phyloP scores from a whole-genome alignment of 2,329 filamentous ascomycete genomes.

The Arachnopeziza araneosa region DNA sequence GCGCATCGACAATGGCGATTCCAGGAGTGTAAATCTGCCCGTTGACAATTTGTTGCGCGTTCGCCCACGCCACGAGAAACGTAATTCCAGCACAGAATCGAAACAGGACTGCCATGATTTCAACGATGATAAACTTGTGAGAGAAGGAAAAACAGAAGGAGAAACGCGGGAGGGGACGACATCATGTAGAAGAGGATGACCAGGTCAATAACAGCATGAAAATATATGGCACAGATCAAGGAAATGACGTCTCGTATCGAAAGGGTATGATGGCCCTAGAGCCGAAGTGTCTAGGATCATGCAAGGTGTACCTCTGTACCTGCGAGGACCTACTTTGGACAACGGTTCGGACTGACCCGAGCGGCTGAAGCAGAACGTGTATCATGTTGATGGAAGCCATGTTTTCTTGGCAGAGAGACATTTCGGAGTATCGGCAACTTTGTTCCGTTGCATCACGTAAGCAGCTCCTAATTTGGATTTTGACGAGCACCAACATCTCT shows the following conservation, averaged over 20 bases:
- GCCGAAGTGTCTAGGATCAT: slow-evolving; percentile 5
- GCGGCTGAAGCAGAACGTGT: slow-evolving; percentile 10
- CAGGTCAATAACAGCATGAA: slow-evolving; percentile 16
- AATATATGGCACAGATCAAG: slow-evolving; percentile 9
- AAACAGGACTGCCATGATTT: slow-evolving; percentile 12
- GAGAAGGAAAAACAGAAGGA: slow-evolving; percentile 9
- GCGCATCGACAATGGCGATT: slow-evolving; percentile 60
- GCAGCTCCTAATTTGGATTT: background rate
- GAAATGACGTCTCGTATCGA: slow-evolving; percentile 12
- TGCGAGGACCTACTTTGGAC: background rate
- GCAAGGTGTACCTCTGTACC: background rate
- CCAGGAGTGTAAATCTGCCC: slow-evolving; percentile 67
- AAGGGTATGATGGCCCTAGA: slow-evolving; percentile 9
- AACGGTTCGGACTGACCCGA: background rate
- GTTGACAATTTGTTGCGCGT: slow-evolving; percentile 50
- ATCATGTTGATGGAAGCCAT: slow-evolving; percentile 15
- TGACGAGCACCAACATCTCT: background rate
- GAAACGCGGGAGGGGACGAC: background rate
- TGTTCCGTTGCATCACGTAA: background rate
- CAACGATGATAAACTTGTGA: slow-evolving; percentile 9
- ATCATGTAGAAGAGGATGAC: slow-evolving; percentile 8
- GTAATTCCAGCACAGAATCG: slow-evolving; percentile 11
- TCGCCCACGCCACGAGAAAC: slow-evolving; percentile 14
- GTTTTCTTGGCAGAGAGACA: background rate
- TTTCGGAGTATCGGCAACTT: background rate